Conservation (phyloP, 345 rosid genomes). For the Salix brachista region DNA sequence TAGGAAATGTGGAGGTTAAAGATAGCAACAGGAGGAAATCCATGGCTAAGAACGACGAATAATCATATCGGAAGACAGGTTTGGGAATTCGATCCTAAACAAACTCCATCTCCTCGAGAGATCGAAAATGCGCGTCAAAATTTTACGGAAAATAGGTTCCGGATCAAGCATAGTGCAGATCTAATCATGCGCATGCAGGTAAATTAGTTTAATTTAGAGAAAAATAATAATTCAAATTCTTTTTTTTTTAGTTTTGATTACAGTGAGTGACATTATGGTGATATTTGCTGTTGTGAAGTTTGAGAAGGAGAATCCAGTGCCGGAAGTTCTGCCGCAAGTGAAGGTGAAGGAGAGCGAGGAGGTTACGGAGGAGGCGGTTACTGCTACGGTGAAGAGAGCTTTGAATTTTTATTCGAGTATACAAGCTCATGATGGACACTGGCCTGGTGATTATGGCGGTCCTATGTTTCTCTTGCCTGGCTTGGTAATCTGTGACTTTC, state of each 20-base stretch:
- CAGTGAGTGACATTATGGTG: not conserved
- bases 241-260: too few relatives aligned
- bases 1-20: conserved; percentile 81
- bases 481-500: conserved; percentile 34
- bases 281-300: conserved; percentile 36
- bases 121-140: conserved; percentile 56
- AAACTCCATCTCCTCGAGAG: conserved; percentile 54
- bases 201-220: not conserved
- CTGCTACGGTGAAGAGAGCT: conserved; percentile 58
- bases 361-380: conserved; percentile 58
- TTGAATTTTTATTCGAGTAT: conserved; percentile 63
- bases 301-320: conserved; percentile 50
- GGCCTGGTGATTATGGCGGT: conserved; percentile 99
- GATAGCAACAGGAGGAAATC: conserved; percentile 72
- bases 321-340: conserved; percentile 43
- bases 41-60: conserved; percentile 67
- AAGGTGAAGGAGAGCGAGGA: conserved; percentile 53
- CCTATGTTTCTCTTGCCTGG: conserved; percentile 98
- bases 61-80: conserved; percentile 72
- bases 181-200: conserved; percentile 89
- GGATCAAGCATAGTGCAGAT: conserved; percentile 77
- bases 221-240: not conserved
- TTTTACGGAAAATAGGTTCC: conserved; percentile 54
- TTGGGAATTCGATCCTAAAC: conserved; percentile 84
- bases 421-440: conserved; percentile 89